Evolutionary conservation across 2,329 filamentous ascomycete genomes (phyloP), one percentile per base, ranked within the genome.

Genomic region (Alternaria sp.): DNA sequence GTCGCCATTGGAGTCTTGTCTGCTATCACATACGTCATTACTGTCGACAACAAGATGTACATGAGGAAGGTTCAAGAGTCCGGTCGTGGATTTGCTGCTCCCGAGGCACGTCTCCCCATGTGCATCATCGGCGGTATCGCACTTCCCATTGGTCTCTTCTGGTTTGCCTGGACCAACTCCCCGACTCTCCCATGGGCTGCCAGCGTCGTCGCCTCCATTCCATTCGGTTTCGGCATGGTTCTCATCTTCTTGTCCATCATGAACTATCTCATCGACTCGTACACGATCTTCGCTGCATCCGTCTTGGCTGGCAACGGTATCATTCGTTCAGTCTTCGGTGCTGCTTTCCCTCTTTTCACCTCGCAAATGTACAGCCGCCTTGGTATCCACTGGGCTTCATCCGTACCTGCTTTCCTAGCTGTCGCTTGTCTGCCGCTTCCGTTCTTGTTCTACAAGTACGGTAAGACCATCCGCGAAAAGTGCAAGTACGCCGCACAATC

Each of bases 261-360:
- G 72, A 79, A 80, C 70, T 81, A 77, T 72, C 52, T 84, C 47
- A 79, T 80, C 58, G 77, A 80, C 54, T 75, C 75, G 0, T 85
- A 92, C 75, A 89, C 89, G 52, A 90, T 94, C 68, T 94, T 89
- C 64, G 91, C 92, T 1, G 91, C 91, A 0, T 91, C 88, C 0
- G 90, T 89, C 0, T 81, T 94, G 8, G 91, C 91, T 3, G 90
- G 90, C 48, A 92, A 94, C 78, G 91, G 91, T 0, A 90, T 96
- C 72, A 80, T 96, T 38, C 89, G 93, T 67, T 94, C 91, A 0
- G 81, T 93, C 8, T 90, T 89, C 63, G 92, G 91, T 64, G 91
- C 91, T 2, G 88, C 85, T 1, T 95, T 96, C 82, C 92, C 92
- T 1, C 84, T 95, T 1, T 95, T 95, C 75, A 88, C 90, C 0